These are phyloP conservation scores for Ophiostoma triangulosporum DNA, from an alignment of 2,329 filamentous ascomycete species.

Conservation along the genomic window DNA sequence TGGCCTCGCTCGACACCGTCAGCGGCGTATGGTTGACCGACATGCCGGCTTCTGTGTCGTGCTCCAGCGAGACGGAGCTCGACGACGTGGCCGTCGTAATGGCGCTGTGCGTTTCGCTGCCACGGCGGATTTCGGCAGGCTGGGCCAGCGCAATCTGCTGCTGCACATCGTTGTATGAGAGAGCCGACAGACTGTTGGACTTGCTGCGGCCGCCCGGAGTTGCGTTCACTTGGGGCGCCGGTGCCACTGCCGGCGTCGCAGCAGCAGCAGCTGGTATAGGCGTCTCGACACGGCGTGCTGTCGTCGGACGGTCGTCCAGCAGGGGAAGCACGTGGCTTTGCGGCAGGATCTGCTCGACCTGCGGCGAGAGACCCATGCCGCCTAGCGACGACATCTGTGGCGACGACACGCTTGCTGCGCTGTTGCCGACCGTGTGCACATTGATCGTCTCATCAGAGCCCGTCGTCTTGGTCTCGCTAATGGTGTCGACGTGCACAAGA, in stretches of 20 bases:
- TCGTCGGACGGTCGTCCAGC: conserved; percentile 32
- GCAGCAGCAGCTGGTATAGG: background rate
- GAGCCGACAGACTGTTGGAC: conserved; percentile 6
- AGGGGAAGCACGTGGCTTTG: background rate
- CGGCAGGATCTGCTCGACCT: background rate
- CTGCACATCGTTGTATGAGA: background rate
- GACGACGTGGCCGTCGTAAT: conserved; percentile 36
- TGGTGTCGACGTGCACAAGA: conserved; percentile 11
- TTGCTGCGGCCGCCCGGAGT: background rate
- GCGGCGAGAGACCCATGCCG: background rate
- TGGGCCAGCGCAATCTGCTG: background rate
- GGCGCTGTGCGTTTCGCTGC: conserved; percentile 18
- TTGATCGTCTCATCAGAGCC: conserved; percentile 5
- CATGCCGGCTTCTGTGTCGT: conserved; percentile 8
- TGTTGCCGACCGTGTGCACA: background rate
- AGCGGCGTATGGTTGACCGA: conserved; percentile 31
- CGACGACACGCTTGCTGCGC: background rate
- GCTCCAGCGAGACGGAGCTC: conserved; percentile 36
- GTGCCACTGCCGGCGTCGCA: conserved; percentile 7
- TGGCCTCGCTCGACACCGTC: conserved; percentile 40
- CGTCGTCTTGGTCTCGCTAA: background rate
- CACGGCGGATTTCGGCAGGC: background rate
- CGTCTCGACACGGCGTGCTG: conserved; percentile 30
- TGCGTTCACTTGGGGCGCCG: conserved; percentile 16
- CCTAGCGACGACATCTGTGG: background rate